These are phyloP conservation scores for Hibiscus syriacus DNA, from an alignment of 345 rosid genomes.

Conservation along the genomic window DNA sequence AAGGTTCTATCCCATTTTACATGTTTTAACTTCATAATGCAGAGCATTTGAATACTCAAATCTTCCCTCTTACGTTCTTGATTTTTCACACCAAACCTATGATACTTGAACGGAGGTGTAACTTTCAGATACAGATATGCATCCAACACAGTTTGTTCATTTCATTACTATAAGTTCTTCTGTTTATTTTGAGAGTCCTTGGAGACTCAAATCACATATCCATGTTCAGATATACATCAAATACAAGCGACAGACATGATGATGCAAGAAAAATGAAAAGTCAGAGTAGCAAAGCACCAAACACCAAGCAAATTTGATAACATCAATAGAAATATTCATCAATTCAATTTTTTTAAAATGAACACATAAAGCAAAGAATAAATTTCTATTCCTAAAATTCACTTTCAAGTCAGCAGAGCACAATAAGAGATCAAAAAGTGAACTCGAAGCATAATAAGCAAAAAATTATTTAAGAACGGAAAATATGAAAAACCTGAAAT, in stretches of 20 bases:
- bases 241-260: not conserved
- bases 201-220: not conserved
- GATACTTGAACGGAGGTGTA: not conserved
- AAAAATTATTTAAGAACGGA: not conserved
- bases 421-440: not conserved
- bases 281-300: not conserved
- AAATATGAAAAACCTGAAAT: not conserved
- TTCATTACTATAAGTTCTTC: not conserved
- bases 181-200: not conserved
- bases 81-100: too few species aligned
- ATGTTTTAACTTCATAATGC: too few species aligned
- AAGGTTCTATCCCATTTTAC: too few species aligned
- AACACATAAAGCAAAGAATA: not conserved
- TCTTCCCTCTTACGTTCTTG: too few species aligned
- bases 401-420: not conserved
- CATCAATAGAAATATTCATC: not conserved
- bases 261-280: not conserved
- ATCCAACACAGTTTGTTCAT: not conserved
- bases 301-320: not conserved
- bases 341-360: not conserved
- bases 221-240: not conserved
- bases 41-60: too few species aligned
- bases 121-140: not conserved
- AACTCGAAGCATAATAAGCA: not conserved
- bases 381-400: not conserved